Evolutionary conservation across 1,284 basidiomycete species (phyloP).

Genomic region (Malassezia psittaci): DNA sequence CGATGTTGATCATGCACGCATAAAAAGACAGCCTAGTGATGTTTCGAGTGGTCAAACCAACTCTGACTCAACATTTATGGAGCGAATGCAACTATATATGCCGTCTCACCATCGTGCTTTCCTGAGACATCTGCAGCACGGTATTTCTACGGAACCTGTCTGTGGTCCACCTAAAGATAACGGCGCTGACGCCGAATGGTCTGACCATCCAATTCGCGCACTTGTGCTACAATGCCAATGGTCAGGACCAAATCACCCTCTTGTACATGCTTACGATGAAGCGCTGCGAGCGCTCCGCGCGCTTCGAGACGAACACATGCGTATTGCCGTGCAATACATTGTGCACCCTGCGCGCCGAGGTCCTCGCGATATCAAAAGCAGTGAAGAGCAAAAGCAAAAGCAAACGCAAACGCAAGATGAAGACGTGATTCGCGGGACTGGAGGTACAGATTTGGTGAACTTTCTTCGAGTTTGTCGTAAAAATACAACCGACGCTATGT

Average conservation of each 20-base stretch:
- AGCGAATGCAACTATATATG: slow-evolving; percentile 34
- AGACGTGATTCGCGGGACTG: slow-evolving; percentile 29
- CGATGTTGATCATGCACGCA: slow-evolving; percentile 60
- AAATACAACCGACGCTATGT: slow-evolving; percentile 35
- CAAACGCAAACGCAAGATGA: slow-evolving; percentile 1
- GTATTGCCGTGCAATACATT: slow-evolving; percentile 70
- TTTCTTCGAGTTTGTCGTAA: slow-evolving; percentile 36
- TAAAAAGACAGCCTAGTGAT: slow-evolving; percentile 18
- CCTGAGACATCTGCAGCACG: slow-evolving; percentile 60
- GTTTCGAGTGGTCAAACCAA: slow-evolving; percentile 12
- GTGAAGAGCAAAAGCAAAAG: too few relatives aligned
- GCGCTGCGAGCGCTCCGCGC: slow-evolving; percentile 64
- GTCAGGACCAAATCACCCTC: slow-evolving; percentile 21
- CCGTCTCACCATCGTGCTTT: slow-evolving; percentile 63
- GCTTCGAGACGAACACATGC: slow-evolving; percentile 78
- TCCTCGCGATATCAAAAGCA: neutral
- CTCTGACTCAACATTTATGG: slow-evolving; percentile 39
- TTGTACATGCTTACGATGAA: slow-evolving; percentile 56
- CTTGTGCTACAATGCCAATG: slow-evolving; percentile 24
- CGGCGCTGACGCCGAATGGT: neutral
- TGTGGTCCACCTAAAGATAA: slow-evolving; percentile 1
- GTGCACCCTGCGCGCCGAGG: slow-evolving; percentile 28
- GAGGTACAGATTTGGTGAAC: slow-evolving; percentile 37
- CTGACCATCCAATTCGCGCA: slow-evolving; percentile 30
- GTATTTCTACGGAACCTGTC: neutral